Base-by-base conservation (phyloP, 768 basidiomycete species). In the Psilocybe sp. region DNA sequence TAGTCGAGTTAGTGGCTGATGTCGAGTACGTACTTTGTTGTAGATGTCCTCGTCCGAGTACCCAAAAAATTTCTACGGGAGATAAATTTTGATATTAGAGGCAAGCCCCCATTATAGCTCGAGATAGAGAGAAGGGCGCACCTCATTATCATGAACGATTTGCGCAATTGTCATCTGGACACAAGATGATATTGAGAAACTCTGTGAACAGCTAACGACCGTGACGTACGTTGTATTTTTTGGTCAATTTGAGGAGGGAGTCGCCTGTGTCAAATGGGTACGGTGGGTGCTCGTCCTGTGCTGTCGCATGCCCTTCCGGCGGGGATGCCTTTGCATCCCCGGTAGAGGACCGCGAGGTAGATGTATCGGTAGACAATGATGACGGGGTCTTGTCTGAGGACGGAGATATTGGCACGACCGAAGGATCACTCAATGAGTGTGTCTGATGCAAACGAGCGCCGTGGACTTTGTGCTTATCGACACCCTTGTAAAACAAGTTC, bases 401-500 rank as follows among this genome's bases (percentile, higher is more conserved):
- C 7, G 7, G 23, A 7, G 23, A 28, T 28, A 28, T 28, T 28
- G 53, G 55, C 19, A 61, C 50, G 10, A 62, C 56, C 18, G 49
- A 47, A 14, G 76, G 72, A 10, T 77, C 75, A 10, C 71, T 47
- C 6, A 73, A 54, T 18, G 69, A 73, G 58, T 82, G 79, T 11
- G 70, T 73, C 56, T 89, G 87, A 58, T 89, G 81, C 39, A 91
- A 71, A 34, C 95, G 79, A 32, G 92, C 86, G 13, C 82, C 82
- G 51, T 92, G 89, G 4, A 94, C 93, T 9, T 71, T 74, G 46
- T 75, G 73, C 68, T 95, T 93, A 67, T 94, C 82, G 20, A 95
- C 89, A 14, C 89, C 84, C 67, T 92, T 92, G 76, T 97, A 98
- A 65, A 91, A 98, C 53, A 97, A 63, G 63, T 98, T 98, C 70